Evolutionary conservation across 2,329 filamentous ascomycete species (phyloP).

Genomic region (Colletotrichum karsti): DNA sequence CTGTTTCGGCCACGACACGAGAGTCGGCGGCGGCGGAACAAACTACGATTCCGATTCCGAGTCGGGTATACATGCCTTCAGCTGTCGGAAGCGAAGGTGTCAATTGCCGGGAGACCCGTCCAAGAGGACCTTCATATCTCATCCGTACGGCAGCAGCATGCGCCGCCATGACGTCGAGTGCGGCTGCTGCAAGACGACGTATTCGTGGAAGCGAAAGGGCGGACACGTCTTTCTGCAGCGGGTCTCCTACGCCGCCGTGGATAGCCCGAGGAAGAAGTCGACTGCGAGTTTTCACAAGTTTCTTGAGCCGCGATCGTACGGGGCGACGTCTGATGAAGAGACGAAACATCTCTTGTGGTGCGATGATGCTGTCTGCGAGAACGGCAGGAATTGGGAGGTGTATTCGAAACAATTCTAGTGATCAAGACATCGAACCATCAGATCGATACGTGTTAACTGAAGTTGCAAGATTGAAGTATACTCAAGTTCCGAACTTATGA

Average conservation of each 20-base stretch:
- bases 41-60: neutral
- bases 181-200: neutral
- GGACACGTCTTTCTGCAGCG: neutral
- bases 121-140: fast-evolving
- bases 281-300: too few relatives aligned
- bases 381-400: neutral
- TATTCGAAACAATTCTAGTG: too few relatives aligned
- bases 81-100: neutral
- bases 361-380: neutral
- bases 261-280: too few relatives aligned
- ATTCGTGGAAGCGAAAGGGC: neutral
- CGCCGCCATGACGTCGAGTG: neutral
- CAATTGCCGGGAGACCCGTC: too few relatives aligned
- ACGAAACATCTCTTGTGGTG: neutral
- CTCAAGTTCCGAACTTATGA: too few relatives aligned
- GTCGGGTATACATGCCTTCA: neutral
- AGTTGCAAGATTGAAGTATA: too few relatives aligned
- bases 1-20: neutral
- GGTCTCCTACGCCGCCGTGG: neutral
- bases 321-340: neutral
- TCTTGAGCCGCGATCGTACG: neutral
- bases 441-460: too few relatives aligned
- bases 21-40: neutral
- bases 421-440: too few relatives aligned
- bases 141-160: neutral